Base-by-base conservation (phyloP, 2,329 filamentous ascomycete genomes). In the Aspergillus ochraceoroseus region DNA sequence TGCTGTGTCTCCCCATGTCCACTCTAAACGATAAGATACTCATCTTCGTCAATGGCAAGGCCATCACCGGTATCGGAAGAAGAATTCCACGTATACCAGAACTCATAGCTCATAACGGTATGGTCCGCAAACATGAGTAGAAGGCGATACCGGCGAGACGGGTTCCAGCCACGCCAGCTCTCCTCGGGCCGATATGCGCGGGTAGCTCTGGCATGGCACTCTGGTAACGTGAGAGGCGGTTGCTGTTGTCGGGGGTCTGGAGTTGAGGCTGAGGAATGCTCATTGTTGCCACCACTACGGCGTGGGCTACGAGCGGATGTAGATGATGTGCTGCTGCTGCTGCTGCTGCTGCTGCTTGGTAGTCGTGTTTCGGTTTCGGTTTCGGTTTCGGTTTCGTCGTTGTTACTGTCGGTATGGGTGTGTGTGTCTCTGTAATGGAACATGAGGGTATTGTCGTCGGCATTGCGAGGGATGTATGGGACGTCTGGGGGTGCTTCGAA, bases 31-130 rank as follows among this genome's bases (percentile, higher is more conserved):
- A 53, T 32, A 18, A 51, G 40, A 26, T 36, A 41, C 3, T 41
- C 45, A 20, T 52, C 43, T 14, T 44, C 46, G 17, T 52, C 42
- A 19, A 31, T 37, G 39, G 4, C 20, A 41, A 37, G 41, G 41
- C 34, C 9, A 27, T 42, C 22, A 26, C 44, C 9, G 18, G 18
- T 11, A 17, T 6, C 38, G 19, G 38, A 32, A 17, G 46, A 18
- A 18, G 40, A 29, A 14, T 55, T 59, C 65, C 64, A 66, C 14
- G 64, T 59, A 33, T 68, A 66, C 60, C 62, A 70, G 23, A 82
- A 65, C 62, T 82, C 79, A 60, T 80, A 83, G 43, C 70, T 76
- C 61, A 80, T 57, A 5, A 81, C 63, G 0, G 72, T 72, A 46
- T 77, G 70, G 55, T 82, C 74, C 11, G 58, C 61, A 55, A 74